Conservation (phyloP, 495 filamentous ascomycete species). For the Aspergillus incahuasiensis region DNA sequence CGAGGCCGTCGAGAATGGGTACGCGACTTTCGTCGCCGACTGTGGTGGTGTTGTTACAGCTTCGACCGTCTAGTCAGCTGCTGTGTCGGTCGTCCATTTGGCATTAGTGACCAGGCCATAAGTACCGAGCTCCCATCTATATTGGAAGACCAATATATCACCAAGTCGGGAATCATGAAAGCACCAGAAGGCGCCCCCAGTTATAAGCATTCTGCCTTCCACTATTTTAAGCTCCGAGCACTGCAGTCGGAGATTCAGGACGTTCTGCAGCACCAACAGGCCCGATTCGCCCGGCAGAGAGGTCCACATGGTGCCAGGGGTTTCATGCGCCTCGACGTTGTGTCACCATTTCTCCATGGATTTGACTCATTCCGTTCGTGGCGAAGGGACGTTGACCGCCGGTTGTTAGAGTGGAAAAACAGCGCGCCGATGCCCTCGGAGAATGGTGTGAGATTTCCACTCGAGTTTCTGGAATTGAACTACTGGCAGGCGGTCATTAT, state of each 20-base stretch:
- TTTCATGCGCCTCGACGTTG: constrained; percentile 72
- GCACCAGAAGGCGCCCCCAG: constrained; percentile 55
- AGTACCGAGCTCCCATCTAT: constrained; percentile 90
- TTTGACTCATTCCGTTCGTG: constrained; percentile 85
- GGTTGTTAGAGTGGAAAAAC: constrained; percentile 83
- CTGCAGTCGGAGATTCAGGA: constrained; percentile 94
- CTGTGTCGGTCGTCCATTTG: constrained; percentile 89
- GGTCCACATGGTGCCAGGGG: constrained; percentile 58
- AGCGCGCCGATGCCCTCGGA: constrained; percentile 69
- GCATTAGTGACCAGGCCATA: constrained; percentile 88
- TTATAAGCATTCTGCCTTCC: constrained; percentile 84
- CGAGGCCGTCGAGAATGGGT: constrained; percentile 78
- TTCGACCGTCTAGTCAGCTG: constrained; percentile 88
- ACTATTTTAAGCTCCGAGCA: constrained; percentile 88
- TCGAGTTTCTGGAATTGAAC: constrained; percentile 85
- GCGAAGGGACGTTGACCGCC: constrained; percentile 80
- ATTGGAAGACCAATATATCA: constrained; percentile 84
- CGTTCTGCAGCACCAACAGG: constrained; percentile 86
- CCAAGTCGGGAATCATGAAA: constrained; percentile 65
- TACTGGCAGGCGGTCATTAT: constrained; percentile 98
- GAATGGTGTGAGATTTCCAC: constrained; percentile 80
- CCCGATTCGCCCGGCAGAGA: constrained; percentile 41
- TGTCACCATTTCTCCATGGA: constrained; percentile 77
- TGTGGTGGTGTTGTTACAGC: constrained; percentile 97
- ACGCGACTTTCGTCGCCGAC: constrained; percentile 75